A percentile compares a stretch with the other conserved stretches of the same genome.
Conservation (phyloP, 371 early-diverging fungal genomes). For the Rhizopus arrhizus region DNA sequence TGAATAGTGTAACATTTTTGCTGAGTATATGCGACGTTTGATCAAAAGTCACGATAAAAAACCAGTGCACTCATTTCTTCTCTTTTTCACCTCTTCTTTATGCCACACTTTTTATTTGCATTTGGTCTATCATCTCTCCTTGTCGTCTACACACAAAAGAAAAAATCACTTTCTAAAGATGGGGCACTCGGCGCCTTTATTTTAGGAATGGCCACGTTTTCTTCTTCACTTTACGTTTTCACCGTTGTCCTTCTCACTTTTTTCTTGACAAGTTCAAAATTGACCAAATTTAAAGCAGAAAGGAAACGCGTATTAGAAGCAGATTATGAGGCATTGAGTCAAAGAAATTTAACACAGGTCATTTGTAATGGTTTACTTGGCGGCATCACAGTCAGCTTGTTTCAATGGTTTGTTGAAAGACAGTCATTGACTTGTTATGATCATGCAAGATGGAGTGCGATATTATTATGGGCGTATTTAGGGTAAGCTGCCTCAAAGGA, state of each 20-base stretch:
- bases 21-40: too few relatives aligned
- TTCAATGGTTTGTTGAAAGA: conserved; percentile 45
- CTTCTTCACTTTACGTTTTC: conserved; percentile 62
- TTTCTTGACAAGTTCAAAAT: conserved; percentile 69
- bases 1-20: too few relatives aligned
- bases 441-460: conserved; percentile 34
- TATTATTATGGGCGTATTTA: conserved; percentile 58
- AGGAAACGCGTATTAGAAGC: conserved; percentile 72
- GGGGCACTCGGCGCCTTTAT: conserved; percentile 77
- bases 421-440: conserved; percentile 27
- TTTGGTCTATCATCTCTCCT: conserved; percentile 51
- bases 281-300: conserved; percentile 81
- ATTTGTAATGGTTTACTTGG: conserved; percentile 80
- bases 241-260: conserved; percentile 70
- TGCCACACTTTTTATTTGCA: conserved; percentile 42
- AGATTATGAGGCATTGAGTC: conserved; percentile 45
- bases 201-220: conserved; percentile 76
- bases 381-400: conserved; percentile 61
- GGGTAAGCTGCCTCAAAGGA: conserved; percentile 37
- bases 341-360: conserved; percentile 76
- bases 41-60: neutral
- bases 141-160: conserved; percentile 59
- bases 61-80: neutral
- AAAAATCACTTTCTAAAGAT: conserved; percentile 69
- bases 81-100: conserved; percentile 5